These are phyloP conservation scores for Casuarina cunninghamiana DNA, from an alignment of 306 rosid genomes.

Conservation along the genomic window DNA sequence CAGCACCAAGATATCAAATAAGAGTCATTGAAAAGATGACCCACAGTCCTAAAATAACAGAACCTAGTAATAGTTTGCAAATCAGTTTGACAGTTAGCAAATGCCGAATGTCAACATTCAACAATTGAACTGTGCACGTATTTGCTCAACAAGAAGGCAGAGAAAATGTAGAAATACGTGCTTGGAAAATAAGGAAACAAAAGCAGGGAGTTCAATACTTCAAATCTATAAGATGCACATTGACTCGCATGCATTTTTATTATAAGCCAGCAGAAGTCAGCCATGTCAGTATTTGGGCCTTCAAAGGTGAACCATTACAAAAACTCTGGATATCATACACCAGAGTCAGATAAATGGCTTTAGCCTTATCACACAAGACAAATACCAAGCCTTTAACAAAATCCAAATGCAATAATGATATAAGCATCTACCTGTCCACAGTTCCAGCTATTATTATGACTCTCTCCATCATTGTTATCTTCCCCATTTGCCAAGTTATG, in stretches of 20 bases:
- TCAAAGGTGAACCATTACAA: not conserved
- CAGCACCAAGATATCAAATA: not conserved
- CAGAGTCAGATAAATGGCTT: not conserved
- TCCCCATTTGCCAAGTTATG: slow-evolving; percentile 89
- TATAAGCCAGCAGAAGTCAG: not conserved
- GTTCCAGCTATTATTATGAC: slow-evolving; percentile 97
- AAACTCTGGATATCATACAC: not conserved
- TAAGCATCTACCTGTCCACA: slow-evolving; percentile 77
- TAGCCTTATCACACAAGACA: slow-evolving; percentile 2
- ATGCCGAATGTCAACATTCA: not conserved
- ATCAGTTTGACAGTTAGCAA: not conserved
- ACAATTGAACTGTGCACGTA: not conserved
- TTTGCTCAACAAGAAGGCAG: not conserved
- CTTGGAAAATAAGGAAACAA: not conserved
- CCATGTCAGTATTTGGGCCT: not conserved
- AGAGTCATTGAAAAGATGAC: not conserved
- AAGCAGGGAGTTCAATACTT: not conserved
- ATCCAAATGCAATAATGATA: slow-evolving; percentile 22
- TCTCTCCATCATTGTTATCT: slow-evolving; percentile 95
- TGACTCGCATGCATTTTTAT: not conserved
- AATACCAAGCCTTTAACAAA: slow-evolving; percentile 4
- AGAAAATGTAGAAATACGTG: not conserved
- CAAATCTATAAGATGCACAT: not conserved
- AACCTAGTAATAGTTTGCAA: not conserved
- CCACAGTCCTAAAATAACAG: not conserved